Percentiles rank a stretch among this genome's conserved stretches.
phyloP scores from a whole-genome alignment of 768 basidiomycete species.

The Lentinus brumalis region DNA sequence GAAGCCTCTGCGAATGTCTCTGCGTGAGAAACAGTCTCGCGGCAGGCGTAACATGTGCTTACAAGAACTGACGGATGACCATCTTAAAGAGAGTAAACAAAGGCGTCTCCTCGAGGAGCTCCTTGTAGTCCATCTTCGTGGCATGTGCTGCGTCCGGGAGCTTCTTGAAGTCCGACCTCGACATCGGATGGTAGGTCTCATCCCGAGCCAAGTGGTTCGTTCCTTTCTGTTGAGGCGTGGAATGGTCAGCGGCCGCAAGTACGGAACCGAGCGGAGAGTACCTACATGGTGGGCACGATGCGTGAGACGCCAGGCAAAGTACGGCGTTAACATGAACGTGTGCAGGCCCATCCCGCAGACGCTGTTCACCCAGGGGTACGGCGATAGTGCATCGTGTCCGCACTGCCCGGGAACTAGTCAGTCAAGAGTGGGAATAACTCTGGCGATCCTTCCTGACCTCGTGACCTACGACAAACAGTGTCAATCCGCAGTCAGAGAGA shows the following conservation, averaged over 20 bases:
- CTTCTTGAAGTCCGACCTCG: conserved; percentile 22
- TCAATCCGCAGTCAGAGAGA: background rate
- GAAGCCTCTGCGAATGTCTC: conserved; percentile 17
- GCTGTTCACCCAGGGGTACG: conserved; percentile 39
- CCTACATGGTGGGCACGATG: conserved; percentile 30
- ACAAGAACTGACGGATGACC: conserved; percentile 50
- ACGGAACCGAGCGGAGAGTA: background rate
- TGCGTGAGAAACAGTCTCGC: background rate
- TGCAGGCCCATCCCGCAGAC: conserved; percentile 45
- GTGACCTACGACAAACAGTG: conserved; percentile 36
- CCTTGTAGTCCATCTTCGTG: conserved; percentile 27
- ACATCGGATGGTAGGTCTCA: conserved; percentile 27
- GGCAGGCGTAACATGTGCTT: background rate
- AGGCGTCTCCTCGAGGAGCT: conserved; percentile 30
- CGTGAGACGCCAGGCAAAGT: conserved; percentile 27
- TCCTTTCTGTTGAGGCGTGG: conserved; percentile 18
- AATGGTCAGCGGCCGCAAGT: too few species aligned
- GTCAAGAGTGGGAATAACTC: background rate
- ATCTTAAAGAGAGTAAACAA: conserved; percentile 47
- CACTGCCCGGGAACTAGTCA: conserved; percentile 35
- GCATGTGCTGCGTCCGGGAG: conserved; percentile 21
- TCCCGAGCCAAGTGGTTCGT: conserved; percentile 27
- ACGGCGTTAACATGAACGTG: conserved; percentile 35
- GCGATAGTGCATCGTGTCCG: conserved; percentile 52
- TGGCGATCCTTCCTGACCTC: conserved; percentile 34